Evolutionary conservation across 148 eudicot species (phyloP), one percentile per base, ranked within the genome.

Genomic region (Oxyria digyna): DNA sequence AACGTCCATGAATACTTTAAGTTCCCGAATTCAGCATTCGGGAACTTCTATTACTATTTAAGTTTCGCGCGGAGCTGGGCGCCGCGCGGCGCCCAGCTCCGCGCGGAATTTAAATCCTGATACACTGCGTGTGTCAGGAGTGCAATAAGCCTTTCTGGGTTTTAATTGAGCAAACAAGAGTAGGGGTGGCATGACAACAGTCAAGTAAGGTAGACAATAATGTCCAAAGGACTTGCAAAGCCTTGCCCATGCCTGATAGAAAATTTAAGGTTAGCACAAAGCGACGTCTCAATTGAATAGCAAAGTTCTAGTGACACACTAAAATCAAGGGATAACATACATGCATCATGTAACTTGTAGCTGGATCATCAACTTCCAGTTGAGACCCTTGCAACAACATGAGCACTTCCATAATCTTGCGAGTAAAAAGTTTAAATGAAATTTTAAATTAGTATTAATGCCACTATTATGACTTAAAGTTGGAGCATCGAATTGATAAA

Each of bases 211-310:
- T 41, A 93, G 89, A 69, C 89, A 93, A 82, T 93, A 96, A 78
- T 93, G 98, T 72, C 98, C 98, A 71, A 93, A 72, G 79, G 96
- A 93, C 84, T 93, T 93, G 96, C 98, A 93, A 32, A 93, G 96
- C 77, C 98, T 80, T 46, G 98, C 98, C 98, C 98, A 93, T 66
- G 98, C 98, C 98, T 93, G 71, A 55, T 55, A 27, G 26, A 55
- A 27, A 27, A 6, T 27, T 21, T 27, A 55, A 55, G 4, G 24
- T 55, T 21, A 8, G 13, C 7, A 4, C 15, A 55, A 55, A 55
- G 31, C 59, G 74, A 6, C 3, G 73, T 29, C 72, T 33, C 68
- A 65, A 23, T 33, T 4, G 42, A 75, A 31, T 49, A 50, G 4
- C 20, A 32, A 46, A n/a, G 21, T 24, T 48, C 3, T 41, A 13